Evolutionary conservation across 2,329 filamentous ascomycete species (phyloP), one percentile per base, ranked within the genome.

Genomic region (Xylariales sp.): DNA sequence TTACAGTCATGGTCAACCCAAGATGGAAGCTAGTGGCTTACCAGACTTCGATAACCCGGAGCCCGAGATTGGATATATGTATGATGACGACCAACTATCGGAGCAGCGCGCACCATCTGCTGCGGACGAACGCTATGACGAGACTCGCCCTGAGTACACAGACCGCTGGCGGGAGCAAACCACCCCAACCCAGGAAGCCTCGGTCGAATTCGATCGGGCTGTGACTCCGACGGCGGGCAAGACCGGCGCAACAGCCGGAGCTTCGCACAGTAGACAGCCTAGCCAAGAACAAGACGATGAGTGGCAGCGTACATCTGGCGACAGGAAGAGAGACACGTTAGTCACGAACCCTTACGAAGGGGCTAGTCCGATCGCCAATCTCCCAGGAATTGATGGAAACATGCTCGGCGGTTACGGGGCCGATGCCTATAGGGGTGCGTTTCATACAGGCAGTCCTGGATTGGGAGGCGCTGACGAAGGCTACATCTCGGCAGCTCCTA

Each of bases 61-160:
- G 83, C 93, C 91, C 0, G 93, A 94, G 75, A 89, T 92, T 74
- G 93, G 91, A 3, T 91, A 93, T 71, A 82, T 80, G 58, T 82
- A 84, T 65, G 83, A 86, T 10, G 86, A 88, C 45, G 80, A 81
- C 28, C 66, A 72, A 18, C 53, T 62, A 16, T 72, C 72, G 6
- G 93, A 97, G 69, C 86, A 93, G 16, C 90, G 89, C 53, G 97
- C 94, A 18, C 93, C 93, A 2, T 97, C 94, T 0, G 85, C 94
- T 57, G 89, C 97, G 48, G 87, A 94, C 71, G 93, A 92, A 18
- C 90, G 90, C 0, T 86, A 91, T 57, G 90, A 88, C 58, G 88
- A 87, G 36, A 72, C 73, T 1, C 75, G 79, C 8, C 65, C 77
- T 16, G 72, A 72, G 48, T 70, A 74, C 34, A 63, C 68, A 34